Percentiles rank a stretch among this genome's conserved stretches.
Evolutionary conservation across 2,329 filamentous ascomycete species (phyloP).

Genomic region (Epichloe uncinata): DNA sequence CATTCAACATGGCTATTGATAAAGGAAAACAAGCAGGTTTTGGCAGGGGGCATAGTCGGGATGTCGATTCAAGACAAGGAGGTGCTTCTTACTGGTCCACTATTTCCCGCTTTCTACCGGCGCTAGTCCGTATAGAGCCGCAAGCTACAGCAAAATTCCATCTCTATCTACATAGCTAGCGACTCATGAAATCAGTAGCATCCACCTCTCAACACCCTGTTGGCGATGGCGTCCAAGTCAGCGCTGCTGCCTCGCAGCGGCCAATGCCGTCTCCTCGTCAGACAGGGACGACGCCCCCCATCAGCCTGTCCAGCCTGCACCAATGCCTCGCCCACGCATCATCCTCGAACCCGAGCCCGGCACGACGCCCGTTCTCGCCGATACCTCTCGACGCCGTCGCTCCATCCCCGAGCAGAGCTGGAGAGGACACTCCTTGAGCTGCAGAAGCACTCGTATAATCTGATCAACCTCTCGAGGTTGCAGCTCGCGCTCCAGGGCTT

Average conservation of each 20-base stretch:
- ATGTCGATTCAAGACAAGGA: too few relatives aligned
- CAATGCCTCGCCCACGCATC: constrained; percentile 9
- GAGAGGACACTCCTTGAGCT: constrained; percentile 46
- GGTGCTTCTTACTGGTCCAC: not conserved
- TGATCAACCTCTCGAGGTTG: constrained; percentile 55
- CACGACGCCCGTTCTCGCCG: constrained; percentile 12
- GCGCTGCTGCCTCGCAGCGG: constrained; percentile 16
- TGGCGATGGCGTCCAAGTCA: constrained; percentile 19
- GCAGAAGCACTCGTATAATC: constrained; percentile 44
- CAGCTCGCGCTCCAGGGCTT: constrained; percentile 58
- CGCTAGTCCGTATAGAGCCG: not conserved
- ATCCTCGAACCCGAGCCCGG: constrained; percentile 8
- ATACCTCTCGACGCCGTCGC: constrained; percentile 16
- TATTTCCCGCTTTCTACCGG: not conserved
- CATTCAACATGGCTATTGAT: too few relatives aligned
- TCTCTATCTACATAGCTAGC: not conserved
- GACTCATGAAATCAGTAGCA: not conserved
- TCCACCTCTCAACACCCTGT: not conserved
- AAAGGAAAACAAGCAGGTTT: too few relatives aligned
- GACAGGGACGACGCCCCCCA: constrained; percentile 6
- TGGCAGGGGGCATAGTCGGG: too few relatives aligned
- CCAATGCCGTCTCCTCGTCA: constrained; percentile 15
- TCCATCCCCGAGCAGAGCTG: constrained; percentile 37
- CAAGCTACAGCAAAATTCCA: not conserved
- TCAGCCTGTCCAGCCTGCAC: constrained; percentile 22